These are phyloP conservation scores for Mycena polygramma DNA, from an alignment of 768 basidiomycete species.

Conservation along the genomic window DNA sequence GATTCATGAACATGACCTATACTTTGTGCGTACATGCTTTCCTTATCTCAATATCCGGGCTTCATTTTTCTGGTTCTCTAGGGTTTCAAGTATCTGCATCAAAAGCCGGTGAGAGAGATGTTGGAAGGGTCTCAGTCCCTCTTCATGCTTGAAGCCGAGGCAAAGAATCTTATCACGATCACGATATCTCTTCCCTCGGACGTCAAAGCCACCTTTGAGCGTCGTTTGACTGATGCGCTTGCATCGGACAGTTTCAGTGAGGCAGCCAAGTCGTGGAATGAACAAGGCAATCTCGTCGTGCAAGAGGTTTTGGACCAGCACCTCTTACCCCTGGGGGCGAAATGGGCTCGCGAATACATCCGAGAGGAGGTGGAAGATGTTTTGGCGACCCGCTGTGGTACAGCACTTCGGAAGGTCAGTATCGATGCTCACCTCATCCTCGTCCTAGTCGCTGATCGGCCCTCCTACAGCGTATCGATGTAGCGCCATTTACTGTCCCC, in stretches of 20 bases:
- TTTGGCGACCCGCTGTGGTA: conserved; percentile 76
- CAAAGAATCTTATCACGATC: conserved; percentile 88
- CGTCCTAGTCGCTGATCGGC: conserved; percentile 29
- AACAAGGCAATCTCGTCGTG: conserved; percentile 82
- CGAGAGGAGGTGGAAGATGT: conserved; percentile 92
- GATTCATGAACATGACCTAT: conserved; percentile 80
- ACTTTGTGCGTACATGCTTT: conserved; percentile 65
- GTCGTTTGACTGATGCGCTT: conserved; percentile 84
- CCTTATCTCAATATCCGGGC: neutral
- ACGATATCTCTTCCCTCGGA: conserved; percentile 75
- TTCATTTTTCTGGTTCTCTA: conserved; percentile 47
- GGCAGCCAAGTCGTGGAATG: conserved; percentile 92
- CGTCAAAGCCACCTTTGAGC: conserved; percentile 76
- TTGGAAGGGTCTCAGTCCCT: conserved; percentile 85
- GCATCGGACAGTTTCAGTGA: conserved; percentile 88
- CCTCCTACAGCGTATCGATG: conserved; percentile 77
- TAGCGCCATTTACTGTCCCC: conserved; percentile 76
- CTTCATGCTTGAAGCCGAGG: conserved; percentile 91
- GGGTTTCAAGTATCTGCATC: conserved; percentile 95
- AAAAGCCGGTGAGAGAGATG: conserved; percentile 83
- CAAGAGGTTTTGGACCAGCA: conserved; percentile 84
- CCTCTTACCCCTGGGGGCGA: conserved; percentile 86
- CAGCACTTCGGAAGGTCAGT: conserved; percentile 78
- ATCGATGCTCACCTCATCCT: conserved; percentile 6
- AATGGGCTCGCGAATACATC: conserved; percentile 91